Conservation (phyloP, 1,284 basidiomycete species). For the Exsudoporus floridanus region DNA sequence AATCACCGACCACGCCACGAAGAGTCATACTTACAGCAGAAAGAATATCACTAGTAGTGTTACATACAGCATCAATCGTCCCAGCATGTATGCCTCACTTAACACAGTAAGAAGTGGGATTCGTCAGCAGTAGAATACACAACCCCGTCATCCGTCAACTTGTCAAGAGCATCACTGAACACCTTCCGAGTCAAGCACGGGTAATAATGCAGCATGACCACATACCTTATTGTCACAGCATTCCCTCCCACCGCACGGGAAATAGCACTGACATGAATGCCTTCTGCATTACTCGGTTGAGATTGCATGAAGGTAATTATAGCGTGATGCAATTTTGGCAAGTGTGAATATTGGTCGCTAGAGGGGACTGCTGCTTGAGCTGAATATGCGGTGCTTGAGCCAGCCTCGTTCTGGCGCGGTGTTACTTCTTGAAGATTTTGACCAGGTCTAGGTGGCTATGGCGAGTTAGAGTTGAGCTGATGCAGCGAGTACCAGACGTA, state of each 20-base stretch:
- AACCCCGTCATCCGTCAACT: conserved; percentile 65
- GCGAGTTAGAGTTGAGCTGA: conserved; percentile 5
- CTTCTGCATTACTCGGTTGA: conserved; percentile 48
- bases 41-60: too few species aligned
- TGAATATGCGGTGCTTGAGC: conserved; percentile 29
- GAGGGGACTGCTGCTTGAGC: conserved; percentile 23
- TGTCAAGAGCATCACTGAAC: conserved; percentile 62
- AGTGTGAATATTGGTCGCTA: conserved; percentile 52
- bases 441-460: conserved; percentile 30
- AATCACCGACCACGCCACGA: neutral
- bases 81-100: neutral
- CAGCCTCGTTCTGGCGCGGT: conserved; percentile 13
- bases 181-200: neutral
- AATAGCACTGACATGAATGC: conserved; percentile 64
- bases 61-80: neutral
- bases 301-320: conserved; percentile 62
- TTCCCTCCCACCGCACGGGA: conserved; percentile 47
- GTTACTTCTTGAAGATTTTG: conserved; percentile 23
- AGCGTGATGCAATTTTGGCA: conserved; percentile 60
- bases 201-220: neutral
- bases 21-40: neutral
- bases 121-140: conserved; percentile 72
- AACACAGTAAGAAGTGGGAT: conserved; percentile 47
- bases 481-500: conserved; percentile 24
- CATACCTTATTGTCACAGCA: conserved; percentile 51